Evolutionary conservation across 805 yeast species (phyloP).

Genomic region (Henningerozyma blattae): DNA sequence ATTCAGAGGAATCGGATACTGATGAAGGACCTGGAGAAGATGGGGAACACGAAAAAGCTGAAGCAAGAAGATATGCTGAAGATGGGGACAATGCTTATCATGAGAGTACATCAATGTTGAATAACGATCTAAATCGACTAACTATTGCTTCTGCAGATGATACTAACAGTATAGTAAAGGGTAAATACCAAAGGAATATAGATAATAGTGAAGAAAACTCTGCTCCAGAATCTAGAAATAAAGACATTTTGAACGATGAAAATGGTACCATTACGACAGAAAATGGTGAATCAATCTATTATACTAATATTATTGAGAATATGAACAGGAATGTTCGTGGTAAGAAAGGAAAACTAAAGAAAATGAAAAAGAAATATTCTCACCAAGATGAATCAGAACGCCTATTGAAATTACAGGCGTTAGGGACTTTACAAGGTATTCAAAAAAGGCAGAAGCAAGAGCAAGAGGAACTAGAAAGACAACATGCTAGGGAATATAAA

Average conservation of each 20-base stretch:
- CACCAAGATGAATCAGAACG: slow-evolving; percentile 91
- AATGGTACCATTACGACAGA: background rate
- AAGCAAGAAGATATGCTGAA: slow-evolving; percentile 1
- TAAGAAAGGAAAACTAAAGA: slow-evolving; percentile 72
- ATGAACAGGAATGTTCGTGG: slow-evolving; percentile 53
- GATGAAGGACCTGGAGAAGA: slow-evolving; percentile 3
- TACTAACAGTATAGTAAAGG: background rate
- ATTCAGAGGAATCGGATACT: slow-evolving; percentile 2
- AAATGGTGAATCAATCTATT: slow-evolving; percentile 1
- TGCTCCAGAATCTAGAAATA: background rate
- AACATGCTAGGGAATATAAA: slow-evolving; percentile 25
- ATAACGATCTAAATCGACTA: background rate
- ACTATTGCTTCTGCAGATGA: background rate
- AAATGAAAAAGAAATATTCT: slow-evolving; percentile 70
- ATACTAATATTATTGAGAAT: slow-evolving; percentile 12
- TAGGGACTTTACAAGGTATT: slow-evolving; percentile 68
- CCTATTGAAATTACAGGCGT: slow-evolving; percentile 55
- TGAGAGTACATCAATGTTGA: slow-evolving; percentile 3
- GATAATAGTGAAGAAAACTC: background rate
- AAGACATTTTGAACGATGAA: background rate
- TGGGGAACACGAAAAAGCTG: slow-evolving; percentile 6
- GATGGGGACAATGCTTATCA: slow-evolving; percentile 1
- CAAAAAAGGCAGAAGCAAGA: slow-evolving; percentile 28
- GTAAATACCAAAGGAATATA: background rate
- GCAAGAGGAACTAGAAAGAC: slow-evolving; percentile 23